Evolutionary conservation across 768 basidiomycete species (phyloP).

Genomic region (Agaricus sinodeliciosus): DNA sequence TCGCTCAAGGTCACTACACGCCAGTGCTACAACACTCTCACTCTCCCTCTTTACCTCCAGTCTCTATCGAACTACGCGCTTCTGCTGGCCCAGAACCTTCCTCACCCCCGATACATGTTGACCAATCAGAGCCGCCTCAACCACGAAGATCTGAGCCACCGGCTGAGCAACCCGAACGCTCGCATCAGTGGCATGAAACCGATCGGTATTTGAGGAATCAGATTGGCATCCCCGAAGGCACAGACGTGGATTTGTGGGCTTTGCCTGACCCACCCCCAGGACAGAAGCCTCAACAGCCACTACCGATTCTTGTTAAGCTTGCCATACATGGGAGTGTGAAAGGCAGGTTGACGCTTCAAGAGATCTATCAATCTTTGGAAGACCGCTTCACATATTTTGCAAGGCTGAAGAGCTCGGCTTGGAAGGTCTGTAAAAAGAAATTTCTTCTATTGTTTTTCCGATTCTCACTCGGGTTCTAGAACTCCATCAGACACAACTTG

Average conservation of each 20-base stretch:
- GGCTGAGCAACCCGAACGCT: not conserved
- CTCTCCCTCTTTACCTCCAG: not conserved
- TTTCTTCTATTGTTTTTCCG: not conserved
- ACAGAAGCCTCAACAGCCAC: conserved; percentile 30
- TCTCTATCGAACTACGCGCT: not conserved
- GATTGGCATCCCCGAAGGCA: conserved; percentile 24
- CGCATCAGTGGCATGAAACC: conserved; percentile 23
- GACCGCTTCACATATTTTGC: conserved; percentile 54
- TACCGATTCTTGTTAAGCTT: conserved; percentile 36
- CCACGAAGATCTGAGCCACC: not conserved
- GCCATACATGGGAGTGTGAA: conserved; percentile 58
- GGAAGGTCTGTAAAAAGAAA: conserved; percentile 45
- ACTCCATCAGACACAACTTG: conserved; percentile 37
- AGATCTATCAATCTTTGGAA: conserved; percentile 52
- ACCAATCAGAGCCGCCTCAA: not conserved
- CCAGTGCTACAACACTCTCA: not conserved
- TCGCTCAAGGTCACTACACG: not conserved
- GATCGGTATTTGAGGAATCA: conserved; percentile 38
- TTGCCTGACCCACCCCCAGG: conserved; percentile 34
- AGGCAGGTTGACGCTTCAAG: conserved; percentile 52
- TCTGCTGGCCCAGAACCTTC: not conserved
- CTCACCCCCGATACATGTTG: not conserved
- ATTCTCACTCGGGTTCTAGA: conserved; percentile 17
- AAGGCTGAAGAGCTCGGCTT: conserved; percentile 34
- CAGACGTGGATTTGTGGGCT: conserved; percentile 26